These are phyloP conservation scores for Fraxinus paxiana DNA, from an alignment of 305 asterid genomes.

Conservation along the genomic window DNA sequence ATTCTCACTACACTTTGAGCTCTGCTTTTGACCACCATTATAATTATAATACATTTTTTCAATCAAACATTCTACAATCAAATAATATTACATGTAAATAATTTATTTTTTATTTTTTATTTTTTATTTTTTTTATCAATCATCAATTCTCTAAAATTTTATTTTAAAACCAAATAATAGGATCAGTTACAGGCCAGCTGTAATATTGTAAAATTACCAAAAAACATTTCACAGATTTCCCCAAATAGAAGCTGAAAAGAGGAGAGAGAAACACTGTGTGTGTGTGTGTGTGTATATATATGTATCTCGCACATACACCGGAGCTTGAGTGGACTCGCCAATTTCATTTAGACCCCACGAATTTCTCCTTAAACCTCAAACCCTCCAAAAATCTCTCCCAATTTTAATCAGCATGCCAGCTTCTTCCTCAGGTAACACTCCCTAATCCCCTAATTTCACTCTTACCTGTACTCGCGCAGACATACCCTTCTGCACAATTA, in stretches of 20 bases:
- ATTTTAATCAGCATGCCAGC: constrained; percentile 71
- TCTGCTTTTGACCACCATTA: neutral
- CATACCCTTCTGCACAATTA: constrained; percentile 6
- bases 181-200: neutral
- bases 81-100: too few relatives aligned
- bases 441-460: constrained; percentile 28
- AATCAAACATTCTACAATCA: too few relatives aligned
- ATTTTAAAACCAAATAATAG: neutral
- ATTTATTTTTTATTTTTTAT: too few relatives aligned
- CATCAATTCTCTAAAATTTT: neutral
- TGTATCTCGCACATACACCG: neutral
- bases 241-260: neutral
- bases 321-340: constrained; percentile 34
- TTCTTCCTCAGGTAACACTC: constrained; percentile 68
- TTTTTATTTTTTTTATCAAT: too few relatives aligned
- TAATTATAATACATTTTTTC: too few relatives aligned
- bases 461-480: neutral
- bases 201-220: neutral
- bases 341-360: constrained; percentile 66
- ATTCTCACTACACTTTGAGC: neutral
- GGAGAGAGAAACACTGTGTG: neutral
- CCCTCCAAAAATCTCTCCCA: constrained; percentile 45
- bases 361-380: constrained; percentile 41
- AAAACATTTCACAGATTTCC: neutral
- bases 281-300: neutral